Evolutionary conservation across 495 filamentous ascomycete species (phyloP), one percentile per base, ranked within the genome.

Genomic region (Podospora pseudoanserina): DNA sequence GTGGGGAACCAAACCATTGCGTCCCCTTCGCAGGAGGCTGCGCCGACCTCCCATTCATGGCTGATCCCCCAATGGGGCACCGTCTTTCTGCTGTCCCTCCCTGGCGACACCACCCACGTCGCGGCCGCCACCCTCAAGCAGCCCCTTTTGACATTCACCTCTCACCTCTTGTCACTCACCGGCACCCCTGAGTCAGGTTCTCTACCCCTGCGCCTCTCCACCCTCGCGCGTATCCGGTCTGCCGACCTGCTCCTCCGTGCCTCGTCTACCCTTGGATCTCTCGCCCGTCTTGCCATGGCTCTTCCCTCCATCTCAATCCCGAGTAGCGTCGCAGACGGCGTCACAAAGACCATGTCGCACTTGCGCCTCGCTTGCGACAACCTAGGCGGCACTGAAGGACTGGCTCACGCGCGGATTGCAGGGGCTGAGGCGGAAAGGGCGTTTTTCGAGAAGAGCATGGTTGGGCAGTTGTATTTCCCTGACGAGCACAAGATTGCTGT

Each of bases 401-500:
- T 99, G 44, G 87, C 88, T 63, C 89, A 92, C 75, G 93, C 93
- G 1, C 84, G 90, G 7, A 88, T 94, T 18, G 96, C 96, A 5
- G 93, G 97, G 76, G 85, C 84, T 2, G 92, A 96, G 73, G 95
- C 93, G 0, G 96, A 99, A 79, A 89, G 90, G 63, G 95, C 93
- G 3, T 99, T 99, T 78, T 99, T 99, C 73, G 96, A 99, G 81
- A 97, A 96, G 78, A 96, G 91, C 74, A 99, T 99, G 95, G 95
- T 99, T 56, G 95, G 95, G 0, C 95, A 98, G 80, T 89, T 97
- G 30, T 69, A 97, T 91, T 86, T 99, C 92, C 95, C 95, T 2
- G 96, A 99, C 74, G 95, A 99, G 79, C 95, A 99, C 74, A 99
- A 98, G 79, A 86, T 98, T n/a, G 96, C 95, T 0, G 95, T 99